Conservation (phyloP, 2,329 filamentous ascomycete genomes). For the Stachybotrys chartarum region DNA sequence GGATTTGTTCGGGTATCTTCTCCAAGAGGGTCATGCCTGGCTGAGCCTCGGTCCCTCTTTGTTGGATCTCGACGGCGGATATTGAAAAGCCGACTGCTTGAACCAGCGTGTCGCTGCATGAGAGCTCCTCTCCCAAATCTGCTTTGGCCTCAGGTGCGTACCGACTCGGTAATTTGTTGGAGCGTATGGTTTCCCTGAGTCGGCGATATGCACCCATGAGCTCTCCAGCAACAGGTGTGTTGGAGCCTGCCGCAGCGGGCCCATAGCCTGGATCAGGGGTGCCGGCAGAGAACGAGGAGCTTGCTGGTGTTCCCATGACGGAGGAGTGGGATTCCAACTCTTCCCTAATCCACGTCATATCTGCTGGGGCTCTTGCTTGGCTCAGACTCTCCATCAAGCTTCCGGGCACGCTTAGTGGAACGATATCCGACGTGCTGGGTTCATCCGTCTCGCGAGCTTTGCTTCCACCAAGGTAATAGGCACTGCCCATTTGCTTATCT, state of each 20-base stretch:
- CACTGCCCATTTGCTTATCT: constrained; percentile 44
- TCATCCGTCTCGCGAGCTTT: constrained; percentile 27
- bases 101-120: constrained; percentile 52
- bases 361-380: constrained; percentile 25
- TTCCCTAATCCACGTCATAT: constrained; percentile 33
- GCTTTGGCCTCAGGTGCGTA: constrained; percentile 20
- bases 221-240: constrained; percentile 35
- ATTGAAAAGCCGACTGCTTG: constrained; percentile 75
- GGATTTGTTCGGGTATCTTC: constrained; percentile 72
- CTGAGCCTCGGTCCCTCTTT: constrained; percentile 73
- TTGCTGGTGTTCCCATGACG: constrained; percentile 30
- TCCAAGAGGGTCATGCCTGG: constrained; percentile 70
- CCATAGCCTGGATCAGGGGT: not conserved
- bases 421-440: constrained; percentile 18
- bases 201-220: constrained; percentile 55
- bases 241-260: constrained; percentile 7
- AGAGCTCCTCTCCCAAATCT: constrained; percentile 36
- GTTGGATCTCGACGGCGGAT: constrained; percentile 81
- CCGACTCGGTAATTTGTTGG: constrained; percentile 42
- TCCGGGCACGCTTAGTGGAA: constrained; percentile 29
- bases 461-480: constrained; percentile 32
- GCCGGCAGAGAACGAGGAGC: constrained; percentile 28
- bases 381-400: constrained; percentile 29
- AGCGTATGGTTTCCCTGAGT: constrained; percentile 49
- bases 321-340: constrained; percentile 25